Evolutionary conservation across 495 filamentous ascomycete genomes (phyloP), one percentile per base, ranked within the genome.

Genomic region (Xylaria cubensis): DNA sequence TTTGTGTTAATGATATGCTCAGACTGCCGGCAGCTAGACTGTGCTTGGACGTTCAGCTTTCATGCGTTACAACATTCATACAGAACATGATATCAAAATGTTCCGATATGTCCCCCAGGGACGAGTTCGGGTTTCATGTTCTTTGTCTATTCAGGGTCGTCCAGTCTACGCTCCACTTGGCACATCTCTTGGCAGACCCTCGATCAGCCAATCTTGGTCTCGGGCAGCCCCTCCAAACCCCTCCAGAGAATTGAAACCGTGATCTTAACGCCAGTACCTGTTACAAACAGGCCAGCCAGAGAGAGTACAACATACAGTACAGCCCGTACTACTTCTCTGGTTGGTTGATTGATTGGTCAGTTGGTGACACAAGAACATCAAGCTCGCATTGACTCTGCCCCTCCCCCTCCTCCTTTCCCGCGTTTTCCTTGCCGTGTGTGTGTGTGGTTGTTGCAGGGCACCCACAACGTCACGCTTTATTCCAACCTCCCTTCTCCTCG

Each of bases 221-320:
- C 56, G 19, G 72, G 19, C n/a, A 6, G 41, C 71, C 71, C 74
- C 70, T 71, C 72, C 64, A 56, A 63, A 42, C 61, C 68, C 73
- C 63, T 64, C 73, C 68, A 75, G 21, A 75, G 21, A 8, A 56
- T 56, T 8, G 53, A 56, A 48, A 39, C 64, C 73, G 64, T 42
- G 73, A 75, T 78, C 73, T 46, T 68, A 41, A 41, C 42, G 13
- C n/a, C 24, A 13, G 29, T 61, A 61, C 13, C 58, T 61, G 21
- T 29, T n/a, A 64, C 62, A 34, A 64, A 48, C 62, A 39, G 19
- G 58, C 29, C 21, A 61, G 58, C 58, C 8, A 39, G 58, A 29
- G 62, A 39, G 58, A 46, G 62, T 29, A 48, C 62, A 21, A 39
- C 58, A 21, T n/a, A 61, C 32, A 34, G 34, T 29, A 59, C 2